Conservation (phyloP, 1,284 basidiomycete genomes). For the Heimioporus punctisporus region DNA sequence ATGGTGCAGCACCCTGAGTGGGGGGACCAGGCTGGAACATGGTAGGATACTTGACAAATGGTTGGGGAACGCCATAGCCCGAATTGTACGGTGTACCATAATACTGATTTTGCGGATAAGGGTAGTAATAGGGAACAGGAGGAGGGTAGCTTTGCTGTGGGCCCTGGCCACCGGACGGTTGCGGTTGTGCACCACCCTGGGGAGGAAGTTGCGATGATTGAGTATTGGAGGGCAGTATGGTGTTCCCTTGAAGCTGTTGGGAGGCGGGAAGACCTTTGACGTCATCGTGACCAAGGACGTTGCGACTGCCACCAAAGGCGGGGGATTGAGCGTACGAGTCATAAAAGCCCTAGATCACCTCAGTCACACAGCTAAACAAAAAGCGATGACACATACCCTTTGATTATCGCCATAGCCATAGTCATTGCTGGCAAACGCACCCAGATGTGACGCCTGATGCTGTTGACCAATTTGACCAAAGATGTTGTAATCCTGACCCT, state of each 20-base stretch:
- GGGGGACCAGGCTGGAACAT: conserved; percentile 73
- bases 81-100: conserved; percentile 74
- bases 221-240: conserved; percentile 49
- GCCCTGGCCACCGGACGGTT: conserved; percentile 57
- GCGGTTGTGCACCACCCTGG: conserved; percentile 47
- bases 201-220: conserved; percentile 59
- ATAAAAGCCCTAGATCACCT: conserved; percentile 61
- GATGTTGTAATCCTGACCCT: conserved; percentile 68
- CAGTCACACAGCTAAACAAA: conserved; percentile 11
- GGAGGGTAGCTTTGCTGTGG: conserved; percentile 64
- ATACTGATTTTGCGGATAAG: conserved; percentile 74
- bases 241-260: conserved; percentile 54
- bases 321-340: conserved; percentile 67
- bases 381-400: conserved; percentile 42
- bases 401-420: conserved; percentile 69
- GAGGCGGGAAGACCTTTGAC: conserved; percentile 63
- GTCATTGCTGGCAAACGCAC: conserved; percentile 58
- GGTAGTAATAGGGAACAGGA: conserved; percentile 67
- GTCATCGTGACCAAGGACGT: conserved; percentile 69
- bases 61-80: conserved; percentile 67
- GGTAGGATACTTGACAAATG: conserved; percentile 73
- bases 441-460: conserved; percentile 57
- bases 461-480: conserved; percentile 64
- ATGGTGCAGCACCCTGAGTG: conserved; percentile 61
- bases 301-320: conserved; percentile 61